These are phyloP conservation scores for Penicillium sp. DNA, from an alignment of 2,329 filamentous ascomycete genomes.

Conservation along the genomic window DNA sequence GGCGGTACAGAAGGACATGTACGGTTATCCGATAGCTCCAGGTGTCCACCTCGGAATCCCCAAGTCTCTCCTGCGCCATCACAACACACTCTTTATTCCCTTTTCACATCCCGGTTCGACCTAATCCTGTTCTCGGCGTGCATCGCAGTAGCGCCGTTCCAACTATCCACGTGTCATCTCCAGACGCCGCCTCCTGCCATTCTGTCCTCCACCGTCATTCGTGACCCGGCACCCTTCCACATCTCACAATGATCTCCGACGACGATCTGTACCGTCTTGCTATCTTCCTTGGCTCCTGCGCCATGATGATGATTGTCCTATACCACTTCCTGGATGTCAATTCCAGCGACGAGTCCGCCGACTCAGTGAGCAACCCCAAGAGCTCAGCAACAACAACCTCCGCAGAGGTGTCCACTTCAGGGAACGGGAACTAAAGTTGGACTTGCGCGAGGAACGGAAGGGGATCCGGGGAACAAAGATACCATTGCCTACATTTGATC, in stretches of 20 bases:
- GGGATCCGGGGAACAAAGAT: constrained; percentile 1
- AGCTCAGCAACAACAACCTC: not conserved
- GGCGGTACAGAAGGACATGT: not conserved
- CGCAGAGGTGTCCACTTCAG: constrained; percentile 9
- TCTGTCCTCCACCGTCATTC: not conserved
- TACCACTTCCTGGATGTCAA: constrained; percentile 98
- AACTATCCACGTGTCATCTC: constrained; percentile 9
- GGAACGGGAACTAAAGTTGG: constrained; percentile 1
- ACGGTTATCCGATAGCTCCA: not conserved
- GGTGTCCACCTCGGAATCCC: not conserved
- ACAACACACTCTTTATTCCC: not conserved
- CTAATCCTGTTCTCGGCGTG: not conserved
- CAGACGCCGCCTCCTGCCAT: not conserved
- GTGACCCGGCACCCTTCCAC: not conserved
- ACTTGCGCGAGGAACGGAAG: not conserved
- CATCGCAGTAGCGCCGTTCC: not conserved
- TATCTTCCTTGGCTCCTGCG: constrained; percentile 84
- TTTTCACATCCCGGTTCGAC: not conserved
- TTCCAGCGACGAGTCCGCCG: constrained; percentile 55
- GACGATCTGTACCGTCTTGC: constrained; percentile 85
- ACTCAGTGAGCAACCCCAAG: constrained; percentile 13
- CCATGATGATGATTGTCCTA: constrained; percentile 89
- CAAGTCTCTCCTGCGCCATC: not conserved
- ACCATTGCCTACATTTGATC: constrained; percentile 11
- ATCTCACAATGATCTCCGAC: constrained; percentile 85